Conservation (phyloP, 306 rosid genomes). For the Aeschynomene evenia region DNA sequence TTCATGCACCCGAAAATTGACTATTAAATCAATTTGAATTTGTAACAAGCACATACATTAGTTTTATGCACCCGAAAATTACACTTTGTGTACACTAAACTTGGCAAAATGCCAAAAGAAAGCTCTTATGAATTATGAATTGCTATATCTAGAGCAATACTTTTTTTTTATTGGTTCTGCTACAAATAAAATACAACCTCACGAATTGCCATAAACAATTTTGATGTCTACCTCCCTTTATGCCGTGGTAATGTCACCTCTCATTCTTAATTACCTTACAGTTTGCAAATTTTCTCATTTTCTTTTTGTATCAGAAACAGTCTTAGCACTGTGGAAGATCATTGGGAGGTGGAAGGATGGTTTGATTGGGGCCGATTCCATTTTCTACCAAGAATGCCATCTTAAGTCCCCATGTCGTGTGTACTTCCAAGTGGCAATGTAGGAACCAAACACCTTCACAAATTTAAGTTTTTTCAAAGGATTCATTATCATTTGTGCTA, state of each 20-base stretch:
- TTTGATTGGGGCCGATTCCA: slow-evolving; percentile 52
- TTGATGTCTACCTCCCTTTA: slow-evolving; percentile 6
- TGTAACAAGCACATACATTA: background rate
- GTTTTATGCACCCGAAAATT: slow-evolving; percentile 15
- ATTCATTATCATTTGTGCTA: too few species aligned
- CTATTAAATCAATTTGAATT: background rate
- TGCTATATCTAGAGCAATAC: background rate
- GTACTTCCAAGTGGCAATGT: slow-evolving; percentile 86
- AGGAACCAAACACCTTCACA: slow-evolving; percentile 72
- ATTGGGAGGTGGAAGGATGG: slow-evolving; percentile 52
- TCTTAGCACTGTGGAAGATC: slow-evolving; percentile 70
- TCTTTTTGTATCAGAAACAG: background rate
- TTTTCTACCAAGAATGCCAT: slow-evolving; percentile 75
- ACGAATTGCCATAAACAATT: slow-evolving; percentile 20
- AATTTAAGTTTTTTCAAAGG: too few species aligned
- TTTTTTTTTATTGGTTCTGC: slow-evolving; percentile 30
- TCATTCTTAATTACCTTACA: background rate
- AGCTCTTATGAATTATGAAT: background rate
- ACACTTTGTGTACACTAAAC: slow-evolving; percentile 6
- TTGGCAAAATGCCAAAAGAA: background rate
- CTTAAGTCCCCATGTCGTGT: slow-evolving; percentile 85
- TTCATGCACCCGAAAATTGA: too few species aligned
- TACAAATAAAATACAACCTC: background rate
- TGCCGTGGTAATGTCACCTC: slow-evolving; percentile 13
- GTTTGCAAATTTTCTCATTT: slow-evolving; percentile 6